A percentile compares a stretch with the other conserved stretches of the same genome.
phyloP scores from a whole-genome alignment of 331 rosid species.

The Rhamnella rubrinervis region DNA sequence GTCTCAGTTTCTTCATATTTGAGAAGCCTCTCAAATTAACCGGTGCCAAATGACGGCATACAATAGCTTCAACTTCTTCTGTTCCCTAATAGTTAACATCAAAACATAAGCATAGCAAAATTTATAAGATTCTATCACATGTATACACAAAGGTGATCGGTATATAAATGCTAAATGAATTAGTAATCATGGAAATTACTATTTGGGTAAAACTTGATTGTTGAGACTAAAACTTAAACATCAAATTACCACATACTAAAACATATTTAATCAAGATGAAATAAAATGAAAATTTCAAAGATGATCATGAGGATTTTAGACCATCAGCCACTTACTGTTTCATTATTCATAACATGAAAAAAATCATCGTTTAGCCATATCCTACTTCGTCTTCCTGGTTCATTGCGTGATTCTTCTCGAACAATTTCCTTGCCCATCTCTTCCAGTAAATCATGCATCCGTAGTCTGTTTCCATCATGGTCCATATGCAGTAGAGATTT shows the following conservation, averaged over 20 bases:
- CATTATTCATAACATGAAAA: not conserved
- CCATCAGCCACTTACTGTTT: not conserved
- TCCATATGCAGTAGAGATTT: not conserved
- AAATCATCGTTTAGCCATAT: not conserved
- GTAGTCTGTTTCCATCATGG: fast-evolving
- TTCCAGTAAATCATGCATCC: slow-evolving; percentile 19
- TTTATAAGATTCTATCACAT: not conserved
- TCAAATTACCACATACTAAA: not conserved
- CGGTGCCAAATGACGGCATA: not conserved
- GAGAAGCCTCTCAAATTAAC: not conserved
- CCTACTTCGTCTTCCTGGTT: not conserved
- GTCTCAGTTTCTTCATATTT: slow-evolving; percentile 20
- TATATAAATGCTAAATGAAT: not conserved
- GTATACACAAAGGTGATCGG: not conserved
- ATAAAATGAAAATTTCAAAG: no score
- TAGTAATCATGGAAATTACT: not conserved
- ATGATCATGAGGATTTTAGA: no score
- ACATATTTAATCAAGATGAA: no score
- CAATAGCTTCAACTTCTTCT: slow-evolving; percentile 19
- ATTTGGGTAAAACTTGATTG: no score
- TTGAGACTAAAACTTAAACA: no score
- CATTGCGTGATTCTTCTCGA: not conserved
- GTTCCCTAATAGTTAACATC: not conserved
- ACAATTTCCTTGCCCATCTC: slow-evolving; percentile 15
- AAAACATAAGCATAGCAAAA: no score